These are phyloP conservation scores for Tarenaya hassleriana DNA, from an alignment of 345 rosid genomes.

Conservation along the genomic window DNA sequence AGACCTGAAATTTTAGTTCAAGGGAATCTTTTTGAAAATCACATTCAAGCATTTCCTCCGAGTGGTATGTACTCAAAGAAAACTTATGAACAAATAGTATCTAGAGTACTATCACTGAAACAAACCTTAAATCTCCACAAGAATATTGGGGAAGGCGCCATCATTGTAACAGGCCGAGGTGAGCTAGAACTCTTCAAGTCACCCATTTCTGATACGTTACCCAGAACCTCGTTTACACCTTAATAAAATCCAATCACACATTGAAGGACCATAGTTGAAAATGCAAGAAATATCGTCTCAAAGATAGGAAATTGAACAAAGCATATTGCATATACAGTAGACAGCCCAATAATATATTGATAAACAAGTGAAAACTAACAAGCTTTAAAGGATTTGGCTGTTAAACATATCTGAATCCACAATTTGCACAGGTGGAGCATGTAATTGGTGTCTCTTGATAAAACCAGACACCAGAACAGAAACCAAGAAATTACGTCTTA, in stretches of 20 bases:
- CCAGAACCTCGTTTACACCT: constrained; percentile 34
- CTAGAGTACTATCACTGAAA: not conserved
- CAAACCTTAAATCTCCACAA: constrained; percentile 92
- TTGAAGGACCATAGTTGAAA: not conserved
- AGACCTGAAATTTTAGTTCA: constrained; percentile 37
- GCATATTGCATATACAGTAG: not conserved
- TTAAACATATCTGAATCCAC: constrained; percentile 1
- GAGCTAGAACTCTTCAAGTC: constrained; percentile 45
- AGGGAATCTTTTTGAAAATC: constrained; percentile 9
- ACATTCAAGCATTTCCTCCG: not conserved
- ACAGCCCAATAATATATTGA: not conserved
- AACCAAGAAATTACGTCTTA: constrained; percentile 17
- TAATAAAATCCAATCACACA: not conserved
- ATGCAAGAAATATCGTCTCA: constrained; percentile 10
- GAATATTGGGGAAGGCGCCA: constrained; percentile 74
- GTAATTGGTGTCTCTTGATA: too few relatives aligned
- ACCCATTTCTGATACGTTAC: constrained; percentile 37
- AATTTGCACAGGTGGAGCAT: not conserved
- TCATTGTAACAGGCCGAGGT: constrained; percentile 40
- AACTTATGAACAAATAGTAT: not conserved
- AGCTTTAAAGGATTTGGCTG: not conserved
- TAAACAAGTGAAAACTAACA: not conserved
- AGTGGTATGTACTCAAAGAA: too few relatives aligned
- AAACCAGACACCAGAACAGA: not conserved
- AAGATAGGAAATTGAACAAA: not conserved